These are phyloP conservation scores for Wallacemonas sp. DNA, from an alignment of 208 protist genomes.

Conservation along the genomic window DNA sequence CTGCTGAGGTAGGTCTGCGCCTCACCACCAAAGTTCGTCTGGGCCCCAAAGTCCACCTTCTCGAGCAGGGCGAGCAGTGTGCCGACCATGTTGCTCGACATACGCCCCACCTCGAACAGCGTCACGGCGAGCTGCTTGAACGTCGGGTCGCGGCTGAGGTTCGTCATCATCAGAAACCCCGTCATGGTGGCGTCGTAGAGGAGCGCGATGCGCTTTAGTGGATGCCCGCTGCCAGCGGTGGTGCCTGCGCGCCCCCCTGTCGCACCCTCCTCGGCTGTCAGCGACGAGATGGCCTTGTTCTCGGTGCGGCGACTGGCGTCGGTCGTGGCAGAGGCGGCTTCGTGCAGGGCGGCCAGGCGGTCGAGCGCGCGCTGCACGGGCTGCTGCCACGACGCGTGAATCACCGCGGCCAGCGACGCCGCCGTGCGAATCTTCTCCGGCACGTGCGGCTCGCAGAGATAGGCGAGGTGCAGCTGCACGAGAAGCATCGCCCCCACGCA, in stretches of 20 bases:
- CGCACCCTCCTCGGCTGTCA: background rate
- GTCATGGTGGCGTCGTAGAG: constrained; percentile 96
- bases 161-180: constrained; percentile 98
- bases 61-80: constrained; percentile 78
- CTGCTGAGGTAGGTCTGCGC: constrained; percentile 86
- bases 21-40: constrained; percentile 69
- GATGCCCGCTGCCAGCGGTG: constrained; percentile 29
- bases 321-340: background rate
- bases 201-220: constrained; percentile 90
- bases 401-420: constrained; percentile 19
- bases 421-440: constrained; percentile 28
- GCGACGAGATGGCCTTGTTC: constrained; percentile 19
- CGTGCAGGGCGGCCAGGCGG: background rate
- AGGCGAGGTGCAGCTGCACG: constrained; percentile 89
- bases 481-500: constrained; percentile 92
- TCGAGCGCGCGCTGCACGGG: constrained; percentile 18
- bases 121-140: constrained; percentile 92
- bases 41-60: constrained; percentile 42
- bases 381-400: constrained; percentile 65
- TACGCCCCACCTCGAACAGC: constrained; percentile 91
- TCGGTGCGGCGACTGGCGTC: background rate
- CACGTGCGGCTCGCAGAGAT: constrained; percentile 48
- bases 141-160: constrained; percentile 83
- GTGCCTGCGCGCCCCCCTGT: background rate
- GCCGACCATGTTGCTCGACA: constrained; percentile 76